Conservation (phyloP, 2,329 filamentous ascomycete genomes). For the Keithomyces neogunnii region DNA sequence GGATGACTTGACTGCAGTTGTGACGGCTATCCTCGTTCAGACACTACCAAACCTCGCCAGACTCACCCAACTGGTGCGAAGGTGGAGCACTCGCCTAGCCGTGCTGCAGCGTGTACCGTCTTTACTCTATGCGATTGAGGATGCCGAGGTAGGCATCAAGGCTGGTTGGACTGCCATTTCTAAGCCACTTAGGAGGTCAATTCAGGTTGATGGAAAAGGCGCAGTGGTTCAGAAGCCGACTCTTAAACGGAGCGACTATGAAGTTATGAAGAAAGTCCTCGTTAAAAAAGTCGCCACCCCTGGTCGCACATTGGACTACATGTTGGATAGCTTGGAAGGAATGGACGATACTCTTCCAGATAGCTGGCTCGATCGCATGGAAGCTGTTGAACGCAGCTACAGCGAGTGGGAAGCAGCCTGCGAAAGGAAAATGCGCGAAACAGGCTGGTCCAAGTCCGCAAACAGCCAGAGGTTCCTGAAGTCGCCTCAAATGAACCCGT, state of each 20-base stretch:
- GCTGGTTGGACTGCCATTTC: constrained; percentile 59
- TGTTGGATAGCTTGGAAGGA: constrained; percentile 82
- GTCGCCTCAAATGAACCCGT: neutral
- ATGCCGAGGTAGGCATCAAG: constrained; percentile 55
- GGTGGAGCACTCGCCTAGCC: constrained; percentile 69
- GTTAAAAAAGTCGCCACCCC: constrained; percentile 61
- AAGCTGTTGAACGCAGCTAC: constrained; percentile 69
- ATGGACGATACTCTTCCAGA: constrained; percentile 77
- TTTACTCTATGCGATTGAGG: constrained; percentile 57
- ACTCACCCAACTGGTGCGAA: constrained; percentile 62
- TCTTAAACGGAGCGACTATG: constrained; percentile 38
- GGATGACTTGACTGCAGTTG: constrained; percentile 82
- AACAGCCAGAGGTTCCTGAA: neutral
- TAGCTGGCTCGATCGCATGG: constrained; percentile 79
- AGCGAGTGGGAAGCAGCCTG: constrained; percentile 73
- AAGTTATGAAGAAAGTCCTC: constrained; percentile 54
- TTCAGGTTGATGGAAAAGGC: constrained; percentile 8
- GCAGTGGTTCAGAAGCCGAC: constrained; percentile 12
- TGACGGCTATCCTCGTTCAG: constrained; percentile 88
- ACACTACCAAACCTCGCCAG: constrained; percentile 73
- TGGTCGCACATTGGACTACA: constrained; percentile 68
- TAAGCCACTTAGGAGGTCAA: constrained; percentile 14
- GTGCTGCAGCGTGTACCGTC: constrained; percentile 67
- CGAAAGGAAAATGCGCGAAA: constrained; percentile 63
- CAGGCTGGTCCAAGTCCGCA: constrained; percentile 36